A percentile compares a stretch with the other conserved stretches of the same genome.
Conservation (phyloP, 495 filamentous ascomycete genomes). For the Copromyces sp. region DNA sequence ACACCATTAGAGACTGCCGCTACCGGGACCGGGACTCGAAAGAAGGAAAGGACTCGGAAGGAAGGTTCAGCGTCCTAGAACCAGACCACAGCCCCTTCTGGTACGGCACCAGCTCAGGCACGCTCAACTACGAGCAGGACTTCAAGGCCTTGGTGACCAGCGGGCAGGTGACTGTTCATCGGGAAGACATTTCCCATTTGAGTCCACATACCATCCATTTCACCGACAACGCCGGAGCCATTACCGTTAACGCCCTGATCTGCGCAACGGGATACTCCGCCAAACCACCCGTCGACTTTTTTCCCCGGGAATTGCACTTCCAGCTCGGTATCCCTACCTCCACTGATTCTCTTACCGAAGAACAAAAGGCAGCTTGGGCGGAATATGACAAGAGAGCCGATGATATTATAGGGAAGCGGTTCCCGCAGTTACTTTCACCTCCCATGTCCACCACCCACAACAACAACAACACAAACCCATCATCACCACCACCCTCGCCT, state of each 20-base stretch:
- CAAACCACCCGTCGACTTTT: constrained; percentile 11
- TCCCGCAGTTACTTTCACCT: constrained; percentile 42
- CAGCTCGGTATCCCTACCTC: constrained; percentile 15
- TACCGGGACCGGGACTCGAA: constrained; percentile 32
- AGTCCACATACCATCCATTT: constrained; percentile 34
- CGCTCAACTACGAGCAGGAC: constrained; percentile 57
- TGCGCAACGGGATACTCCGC: constrained; percentile 49
- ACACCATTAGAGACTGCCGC: constrained; percentile 42
- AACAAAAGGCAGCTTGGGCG: constrained; percentile 8
- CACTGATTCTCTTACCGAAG: neutral
- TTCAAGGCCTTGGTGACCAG: constrained; percentile 50
- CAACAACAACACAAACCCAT: too few relatives aligned
- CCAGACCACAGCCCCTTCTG: constrained; percentile 50
- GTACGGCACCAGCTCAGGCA: constrained; percentile 32
- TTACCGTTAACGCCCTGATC: constrained; percentile 51
- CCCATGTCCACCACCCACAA: constrained; percentile 6
- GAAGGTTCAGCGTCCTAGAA: constrained; percentile 41
- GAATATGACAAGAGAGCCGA: constrained; percentile 38
- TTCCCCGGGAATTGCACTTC: neutral
- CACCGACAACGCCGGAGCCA: constrained; percentile 27
- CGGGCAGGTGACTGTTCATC: constrained; percentile 48
- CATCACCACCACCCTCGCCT: too few relatives aligned
- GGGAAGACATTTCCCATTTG: constrained; percentile 51
- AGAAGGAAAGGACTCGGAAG: neutral
- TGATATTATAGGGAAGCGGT: constrained; percentile 43